Conservation (phyloP, 2,329 filamentous ascomycete species). For the Pyrenophora tritici-repentis region DNA sequence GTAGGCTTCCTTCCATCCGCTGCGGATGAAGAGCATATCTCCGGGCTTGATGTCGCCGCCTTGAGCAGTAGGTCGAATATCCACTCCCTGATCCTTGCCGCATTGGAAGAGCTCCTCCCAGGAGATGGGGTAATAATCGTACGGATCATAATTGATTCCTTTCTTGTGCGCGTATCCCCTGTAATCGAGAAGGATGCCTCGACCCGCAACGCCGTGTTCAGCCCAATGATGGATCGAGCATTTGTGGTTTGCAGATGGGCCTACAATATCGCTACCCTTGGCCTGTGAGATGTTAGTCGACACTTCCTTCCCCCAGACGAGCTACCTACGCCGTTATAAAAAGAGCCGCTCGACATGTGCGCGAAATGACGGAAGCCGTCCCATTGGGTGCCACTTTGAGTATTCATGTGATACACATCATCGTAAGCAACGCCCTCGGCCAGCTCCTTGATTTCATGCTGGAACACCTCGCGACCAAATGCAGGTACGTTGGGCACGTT, state of each 20-base stretch:
- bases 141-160: conserved; percentile 51
- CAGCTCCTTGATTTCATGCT: conserved; percentile 59
- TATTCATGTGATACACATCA: conserved; percentile 52
- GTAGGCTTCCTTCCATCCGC: conserved; percentile 65
- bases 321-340: conserved; percentile 48
- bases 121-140: conserved; percentile 49
- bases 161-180: conserved; percentile 49
- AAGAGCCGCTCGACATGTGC: conserved; percentile 45
- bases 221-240: conserved; percentile 54
- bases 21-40: conserved; percentile 69
- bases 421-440: conserved; percentile 47
- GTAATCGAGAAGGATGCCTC: conserved; percentile 53
- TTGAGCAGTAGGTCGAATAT: conserved; percentile 61
- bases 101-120: conserved; percentile 60
- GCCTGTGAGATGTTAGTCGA: conserved; percentile 22
- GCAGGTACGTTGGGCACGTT: conserved; percentile 58
- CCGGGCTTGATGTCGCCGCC: conserved; percentile 63
- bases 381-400: conserved; percentile 53
- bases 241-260: conserved; percentile 49
- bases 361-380: conserved; percentile 54
- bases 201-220: conserved; percentile 52
- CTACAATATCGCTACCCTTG: conserved; percentile 49
- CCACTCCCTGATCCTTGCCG: conserved; percentile 63
- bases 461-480: conserved; percentile 58
- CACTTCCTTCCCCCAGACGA: fast-evolving